Conservation (phyloP, 2,329 filamentous ascomycete species). For the Trichophyton schoenleinii region DNA sequence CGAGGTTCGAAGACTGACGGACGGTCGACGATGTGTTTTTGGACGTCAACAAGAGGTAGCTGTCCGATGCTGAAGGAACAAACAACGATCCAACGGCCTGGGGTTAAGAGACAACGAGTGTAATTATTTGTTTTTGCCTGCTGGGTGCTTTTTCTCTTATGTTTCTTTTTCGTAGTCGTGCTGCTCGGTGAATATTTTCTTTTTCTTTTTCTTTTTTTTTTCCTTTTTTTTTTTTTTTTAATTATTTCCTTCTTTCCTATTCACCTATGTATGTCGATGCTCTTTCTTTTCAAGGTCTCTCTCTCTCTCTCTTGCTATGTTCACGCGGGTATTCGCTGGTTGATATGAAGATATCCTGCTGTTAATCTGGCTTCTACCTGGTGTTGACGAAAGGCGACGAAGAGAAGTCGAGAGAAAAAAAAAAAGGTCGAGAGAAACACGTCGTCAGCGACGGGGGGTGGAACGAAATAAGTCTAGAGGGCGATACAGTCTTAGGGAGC, state of each 20-base stretch:
- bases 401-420: not conserved
- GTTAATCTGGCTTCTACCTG: not conserved
- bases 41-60: not conserved
- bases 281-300: not conserved
- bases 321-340: not conserved
- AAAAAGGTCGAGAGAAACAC: too few relatives aligned
- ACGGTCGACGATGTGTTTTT: not conserved
- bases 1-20: not conserved
- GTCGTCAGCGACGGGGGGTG: too few relatives aligned
- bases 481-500: too few relatives aligned
- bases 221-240: not conserved
- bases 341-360: not conserved
- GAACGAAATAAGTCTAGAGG: too few relatives aligned
- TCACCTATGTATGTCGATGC: too few relatives aligned
- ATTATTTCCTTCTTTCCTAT: not conserved
- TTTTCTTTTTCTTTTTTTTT: not conserved
- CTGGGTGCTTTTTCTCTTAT: not conserved
- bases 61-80: not conserved
- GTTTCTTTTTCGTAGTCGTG: not conserved
- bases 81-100: not conserved
- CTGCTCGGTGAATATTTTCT: slow-evolving; percentile 3
- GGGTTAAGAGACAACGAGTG: not conserved
- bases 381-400: not conserved
- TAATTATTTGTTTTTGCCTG: not conserved
- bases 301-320: not conserved